Percentiles rank a stretch among this genome's conserved stretches.
phyloP scores from a whole-genome alignment of 306 rosid species.

The Carpinus fangiana region DNA sequence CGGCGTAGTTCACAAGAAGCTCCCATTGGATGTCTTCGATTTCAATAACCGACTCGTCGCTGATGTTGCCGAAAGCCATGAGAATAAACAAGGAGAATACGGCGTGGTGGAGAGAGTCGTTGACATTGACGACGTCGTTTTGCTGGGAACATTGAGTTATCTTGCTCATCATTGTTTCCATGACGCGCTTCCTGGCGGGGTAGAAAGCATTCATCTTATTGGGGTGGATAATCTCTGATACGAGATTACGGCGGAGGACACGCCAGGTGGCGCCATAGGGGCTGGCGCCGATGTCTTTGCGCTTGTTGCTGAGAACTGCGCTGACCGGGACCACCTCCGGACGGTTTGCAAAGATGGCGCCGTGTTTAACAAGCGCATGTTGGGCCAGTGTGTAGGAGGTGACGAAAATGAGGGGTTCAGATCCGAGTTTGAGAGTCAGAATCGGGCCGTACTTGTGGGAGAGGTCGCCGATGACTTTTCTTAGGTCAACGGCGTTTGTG shows the following conservation, averaged over 20 bases:
- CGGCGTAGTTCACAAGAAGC: neutral
- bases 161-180: neutral
- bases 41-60: neutral
- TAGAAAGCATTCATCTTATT: neutral
- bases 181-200: neutral
- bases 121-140: neutral
- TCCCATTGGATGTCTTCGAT: neutral
- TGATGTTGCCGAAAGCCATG: neutral
- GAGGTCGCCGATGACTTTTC: conserved; percentile 13
- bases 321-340: neutral
- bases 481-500: conserved; percentile 16
- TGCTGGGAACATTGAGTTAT: neutral
- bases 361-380: conserved; percentile 36
- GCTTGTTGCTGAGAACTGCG: neutral
- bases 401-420: conserved; percentile 31
- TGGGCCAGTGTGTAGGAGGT: conserved; percentile 38
- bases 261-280: neutral
- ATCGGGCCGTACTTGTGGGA: conserved; percentile 43
- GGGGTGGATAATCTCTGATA: neutral
- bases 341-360: conserved; percentile 16
- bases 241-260: neutral
- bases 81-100: neutral
- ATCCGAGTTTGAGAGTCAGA: conserved; percentile 25
- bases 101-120: neutral
- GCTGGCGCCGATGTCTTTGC: neutral